phyloP scores from a whole-genome alignment of 768 basidiomycete species.

The Russula ochroleuca region DNA sequence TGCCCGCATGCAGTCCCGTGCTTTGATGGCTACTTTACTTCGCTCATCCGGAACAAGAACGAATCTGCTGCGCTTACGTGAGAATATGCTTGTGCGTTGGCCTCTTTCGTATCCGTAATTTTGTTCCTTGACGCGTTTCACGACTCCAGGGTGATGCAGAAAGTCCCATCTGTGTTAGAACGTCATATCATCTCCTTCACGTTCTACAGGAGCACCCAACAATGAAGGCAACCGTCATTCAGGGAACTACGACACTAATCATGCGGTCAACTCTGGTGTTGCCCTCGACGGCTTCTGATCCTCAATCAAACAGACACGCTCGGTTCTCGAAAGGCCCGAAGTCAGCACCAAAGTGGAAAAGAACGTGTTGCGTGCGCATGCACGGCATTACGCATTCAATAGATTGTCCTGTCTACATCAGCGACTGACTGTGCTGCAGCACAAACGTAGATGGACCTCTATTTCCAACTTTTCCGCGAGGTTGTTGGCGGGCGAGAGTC shows the following conservation, averaged over 20 bases:
- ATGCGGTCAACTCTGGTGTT: slow-evolving; percentile 53
- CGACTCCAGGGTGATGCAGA: slow-evolving; percentile 76
- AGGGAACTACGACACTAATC: slow-evolving; percentile 78
- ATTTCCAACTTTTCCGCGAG: slow-evolving; percentile 92
- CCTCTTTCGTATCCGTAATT: background rate
- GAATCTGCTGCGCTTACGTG: slow-evolving; percentile 89
- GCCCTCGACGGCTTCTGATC: slow-evolving; percentile 19
- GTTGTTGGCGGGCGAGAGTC: slow-evolving; percentile 63
- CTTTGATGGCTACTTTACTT: slow-evolving; percentile 73
- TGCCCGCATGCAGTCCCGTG: slow-evolving; percentile 7
- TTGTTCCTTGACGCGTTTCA: slow-evolving; percentile 5
- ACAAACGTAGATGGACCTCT: slow-evolving; percentile 74
- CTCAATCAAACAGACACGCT: slow-evolving; percentile 42
- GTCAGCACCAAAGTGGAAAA: slow-evolving; percentile 34
- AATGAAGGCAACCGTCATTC: slow-evolving; percentile 87
- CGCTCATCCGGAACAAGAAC: slow-evolving; percentile 93
- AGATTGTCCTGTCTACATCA: slow-evolving; percentile 65
- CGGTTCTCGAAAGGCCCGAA: slow-evolving; percentile 44
- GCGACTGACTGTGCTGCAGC: slow-evolving; percentile 70
- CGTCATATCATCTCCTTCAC: slow-evolving; percentile 85
- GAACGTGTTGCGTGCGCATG: slow-evolving; percentile 58
- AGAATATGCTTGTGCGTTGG: slow-evolving; percentile 80
- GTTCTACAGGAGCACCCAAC: slow-evolving; percentile 85
- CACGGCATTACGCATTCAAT: slow-evolving; percentile 91
- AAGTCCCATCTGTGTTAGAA: slow-evolving; percentile 80